phyloP scores from a whole-genome alignment of 164 flowering plant genomes.

The Vitis rotundifolia region DNA sequence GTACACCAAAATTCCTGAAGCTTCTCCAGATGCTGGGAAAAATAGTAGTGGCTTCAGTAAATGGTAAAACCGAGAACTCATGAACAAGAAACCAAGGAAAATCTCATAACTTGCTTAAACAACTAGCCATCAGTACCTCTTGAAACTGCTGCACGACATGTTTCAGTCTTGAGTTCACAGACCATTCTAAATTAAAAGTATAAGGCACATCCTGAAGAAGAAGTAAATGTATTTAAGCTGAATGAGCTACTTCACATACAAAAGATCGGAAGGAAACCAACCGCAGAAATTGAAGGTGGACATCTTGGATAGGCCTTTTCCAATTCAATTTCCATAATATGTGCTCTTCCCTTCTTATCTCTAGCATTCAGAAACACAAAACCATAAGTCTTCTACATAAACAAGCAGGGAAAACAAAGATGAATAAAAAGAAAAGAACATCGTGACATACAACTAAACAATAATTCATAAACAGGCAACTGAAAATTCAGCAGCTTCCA shows the following conservation, averaged over 20 bases:
- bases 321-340: constrained; percentile 54
- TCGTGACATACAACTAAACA: no score
- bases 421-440: neutral
- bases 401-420: neutral
- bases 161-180: constrained; percentile 46
- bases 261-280: constrained; percentile 29
- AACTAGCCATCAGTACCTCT: constrained; percentile 36
- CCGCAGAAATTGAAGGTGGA: constrained; percentile 67
- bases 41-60: neutral
- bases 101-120: neutral
- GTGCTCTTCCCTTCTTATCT: constrained; percentile 54
- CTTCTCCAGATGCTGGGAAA: constrained; percentile 62
- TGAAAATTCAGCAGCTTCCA: no score
- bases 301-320: constrained; percentile 55
- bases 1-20: constrained; percentile 75
- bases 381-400: neutral
- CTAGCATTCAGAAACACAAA: constrained; percentile 29
- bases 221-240: constrained; percentile 1
- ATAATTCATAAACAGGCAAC: no score
- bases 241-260: neutral
- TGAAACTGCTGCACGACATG: constrained; percentile 43
- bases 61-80: constrained; percentile 6
- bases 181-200: constrained; percentile 59
- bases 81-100: neutral
- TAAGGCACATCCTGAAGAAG: constrained; percentile 70